Evolutionary conservation across 805 yeast species (phyloP).

Genomic region (Schwanniomyces polymorphus): DNA sequence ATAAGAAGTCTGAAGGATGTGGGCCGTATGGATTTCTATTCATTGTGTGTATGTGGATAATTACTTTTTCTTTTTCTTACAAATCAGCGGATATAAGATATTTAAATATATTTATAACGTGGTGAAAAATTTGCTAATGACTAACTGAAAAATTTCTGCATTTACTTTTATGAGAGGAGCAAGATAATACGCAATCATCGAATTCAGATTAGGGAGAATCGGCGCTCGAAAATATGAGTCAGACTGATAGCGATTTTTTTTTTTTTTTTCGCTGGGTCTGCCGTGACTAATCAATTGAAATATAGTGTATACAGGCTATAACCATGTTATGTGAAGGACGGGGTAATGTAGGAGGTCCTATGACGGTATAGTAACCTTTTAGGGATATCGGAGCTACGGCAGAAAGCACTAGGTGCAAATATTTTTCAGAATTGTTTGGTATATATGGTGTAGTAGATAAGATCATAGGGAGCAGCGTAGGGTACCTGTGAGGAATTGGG

Average conservation of each 20-base stretch:
- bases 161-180: not conserved
- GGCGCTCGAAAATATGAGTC: slow-evolving; percentile 2
- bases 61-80: not conserved
- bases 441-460: too few species aligned
- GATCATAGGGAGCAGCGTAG: too few species aligned
- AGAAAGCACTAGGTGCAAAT: too few species aligned
- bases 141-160: slow-evolving; percentile 1
- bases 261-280: not conserved
- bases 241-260: not conserved
- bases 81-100: not conserved
- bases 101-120: not conserved
- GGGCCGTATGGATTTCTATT: slow-evolving; percentile 55
- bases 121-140: slow-evolving; percentile 1
- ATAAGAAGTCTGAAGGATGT: slow-evolving; percentile 55
- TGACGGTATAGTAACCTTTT: not conserved
- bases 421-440: too few species aligned
- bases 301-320: not conserved
- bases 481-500: too few species aligned
- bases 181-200: slow-evolving; percentile 1
- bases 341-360: not conserved
- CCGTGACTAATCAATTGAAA: not conserved
- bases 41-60: slow-evolving; percentile 1
- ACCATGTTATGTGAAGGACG: not conserved
- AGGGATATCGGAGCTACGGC: too few species aligned
- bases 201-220: not conserved